Conservation (phyloP, 805 yeast species). For the Blastobotrys parvus region DNA sequence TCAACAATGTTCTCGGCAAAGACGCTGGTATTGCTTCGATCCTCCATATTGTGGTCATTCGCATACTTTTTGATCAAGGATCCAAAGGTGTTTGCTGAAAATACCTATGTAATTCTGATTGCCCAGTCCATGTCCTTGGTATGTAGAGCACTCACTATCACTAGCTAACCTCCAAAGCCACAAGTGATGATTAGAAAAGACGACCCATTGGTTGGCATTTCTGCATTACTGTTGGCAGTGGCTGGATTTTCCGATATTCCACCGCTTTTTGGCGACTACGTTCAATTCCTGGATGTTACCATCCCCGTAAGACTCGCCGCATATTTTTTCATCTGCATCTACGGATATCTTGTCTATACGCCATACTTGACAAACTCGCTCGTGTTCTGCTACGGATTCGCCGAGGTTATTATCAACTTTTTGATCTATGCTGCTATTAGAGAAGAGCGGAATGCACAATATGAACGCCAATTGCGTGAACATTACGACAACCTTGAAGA, state of each 20-base stretch:
- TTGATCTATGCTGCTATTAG: slow-evolving; percentile 23
- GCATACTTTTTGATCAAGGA: slow-evolving; percentile 23
- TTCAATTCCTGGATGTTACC: slow-evolving; percentile 18
- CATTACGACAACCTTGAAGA: neutral
- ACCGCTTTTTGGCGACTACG: slow-evolving; percentile 17
- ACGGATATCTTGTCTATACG: slow-evolving; percentile 16
- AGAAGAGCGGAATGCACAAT: slow-evolving; percentile 28
- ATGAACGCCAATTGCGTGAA: neutral
- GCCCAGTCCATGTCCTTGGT: slow-evolving; percentile 20
- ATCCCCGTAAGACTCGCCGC: slow-evolving; percentile 25
- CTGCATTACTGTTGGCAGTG: slow-evolving; percentile 20
- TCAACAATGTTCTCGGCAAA: slow-evolving; percentile 14
- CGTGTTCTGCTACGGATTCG: slow-evolving; percentile 24
- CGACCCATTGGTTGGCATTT: slow-evolving; percentile 21
- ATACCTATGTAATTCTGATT: slow-evolving; percentile 20
- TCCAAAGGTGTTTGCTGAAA: slow-evolving; percentile 21
- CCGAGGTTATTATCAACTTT: slow-evolving; percentile 27
- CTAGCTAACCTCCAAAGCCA: neutral
- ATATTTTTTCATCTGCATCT: slow-evolving; percentile 18
- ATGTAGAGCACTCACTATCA: slow-evolving; percentile 2
- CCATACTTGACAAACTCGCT: slow-evolving; percentile 23
- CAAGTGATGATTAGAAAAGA: slow-evolving; percentile 12
- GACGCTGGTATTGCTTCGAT: slow-evolving; percentile 18
- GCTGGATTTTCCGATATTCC: slow-evolving; percentile 24
- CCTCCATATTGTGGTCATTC: slow-evolving; percentile 20